phyloP scores from a whole-genome alignment of 2,329 filamentous ascomycete genomes.

The Pseudogymnoascus sp. region DNA sequence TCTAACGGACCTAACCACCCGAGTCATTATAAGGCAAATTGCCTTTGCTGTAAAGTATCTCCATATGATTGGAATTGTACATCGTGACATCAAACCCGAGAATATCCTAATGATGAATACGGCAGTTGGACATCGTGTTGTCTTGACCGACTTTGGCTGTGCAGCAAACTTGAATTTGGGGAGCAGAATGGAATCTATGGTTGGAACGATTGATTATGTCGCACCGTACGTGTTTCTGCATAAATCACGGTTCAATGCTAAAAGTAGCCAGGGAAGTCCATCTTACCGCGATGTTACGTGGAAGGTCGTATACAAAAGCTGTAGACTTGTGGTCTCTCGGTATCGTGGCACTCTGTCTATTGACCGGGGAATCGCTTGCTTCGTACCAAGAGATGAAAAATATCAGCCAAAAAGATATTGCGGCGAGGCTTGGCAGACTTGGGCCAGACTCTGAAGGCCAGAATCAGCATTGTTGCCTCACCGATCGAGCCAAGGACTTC shows the following conservation, averaged over 20 bases:
- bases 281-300: constrained; percentile 19
- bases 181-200: constrained; percentile 23
- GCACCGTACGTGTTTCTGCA: constrained; percentile 24
- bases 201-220: constrained; percentile 26
- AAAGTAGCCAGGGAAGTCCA: constrained; percentile 12
- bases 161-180: constrained; percentile 19
- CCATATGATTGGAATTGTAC: constrained; percentile 24
- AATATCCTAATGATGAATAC: constrained; percentile 27
- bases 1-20: constrained; percentile 22
- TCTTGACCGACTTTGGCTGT: constrained; percentile 29
- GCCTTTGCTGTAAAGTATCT: constrained; percentile 25
- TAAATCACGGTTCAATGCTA: background rate
- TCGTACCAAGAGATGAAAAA: constrained; percentile 15
- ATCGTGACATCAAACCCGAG: constrained; percentile 29
- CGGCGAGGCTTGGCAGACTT: background rate
- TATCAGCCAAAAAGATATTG: constrained; percentile 3
- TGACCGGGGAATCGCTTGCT: constrained; percentile 21
- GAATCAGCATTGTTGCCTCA: constrained; percentile 19
- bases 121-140: constrained; percentile 24
- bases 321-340: constrained; percentile 29
- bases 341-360: constrained; percentile 22
- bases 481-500: constrained; percentile 25
- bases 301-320: constrained; percentile 25
- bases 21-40: constrained; percentile 27
- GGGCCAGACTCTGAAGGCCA: background rate